Evolutionary conservation across 1,284 basidiomycete genomes (phyloP).

Genomic region (Cryptococcus amylolentus): DNA sequence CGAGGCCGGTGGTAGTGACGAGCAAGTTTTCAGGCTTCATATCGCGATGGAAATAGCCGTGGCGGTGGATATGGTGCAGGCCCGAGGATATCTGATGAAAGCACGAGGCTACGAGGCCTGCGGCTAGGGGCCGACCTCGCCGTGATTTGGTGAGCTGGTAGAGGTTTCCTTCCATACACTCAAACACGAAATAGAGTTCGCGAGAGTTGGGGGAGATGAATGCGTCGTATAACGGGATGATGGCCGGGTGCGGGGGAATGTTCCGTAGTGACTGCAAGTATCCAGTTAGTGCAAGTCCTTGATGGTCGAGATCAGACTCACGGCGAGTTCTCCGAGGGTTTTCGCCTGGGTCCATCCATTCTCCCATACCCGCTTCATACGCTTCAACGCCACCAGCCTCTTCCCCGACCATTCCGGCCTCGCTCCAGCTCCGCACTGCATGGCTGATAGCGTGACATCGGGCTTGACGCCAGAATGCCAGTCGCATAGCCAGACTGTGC

Average conservation of each 20-base stretch:
- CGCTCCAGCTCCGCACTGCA: conserved; percentile 75
- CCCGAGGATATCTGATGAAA: conserved; percentile 89
- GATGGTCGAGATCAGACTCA: conserved; percentile 44
- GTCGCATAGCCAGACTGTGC: conserved; percentile 97
- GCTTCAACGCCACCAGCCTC: conserved; percentile 92
- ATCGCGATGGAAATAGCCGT: conserved; percentile 97
- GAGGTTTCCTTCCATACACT: conserved; percentile 99
- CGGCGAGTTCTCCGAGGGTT: conserved; percentile 93
- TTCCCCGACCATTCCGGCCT: conserved; percentile 92
- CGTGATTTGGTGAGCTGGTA: conserved; percentile 98
- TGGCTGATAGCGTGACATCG: conserved; percentile 78
- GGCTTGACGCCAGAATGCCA: conserved; percentile 94
- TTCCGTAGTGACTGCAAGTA: conserved; percentile 76
- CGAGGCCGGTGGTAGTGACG: conserved; percentile 96
- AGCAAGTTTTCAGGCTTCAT: conserved; percentile 99
- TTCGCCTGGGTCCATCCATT: conserved; percentile 97
- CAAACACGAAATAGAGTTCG: conserved; percentile 99
- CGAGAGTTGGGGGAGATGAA: conserved; percentile 89
- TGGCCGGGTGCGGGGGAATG: conserved; percentile 92
- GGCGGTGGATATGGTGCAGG: conserved; percentile 84
- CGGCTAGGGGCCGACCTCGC: conserved; percentile 87
- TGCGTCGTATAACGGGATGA: conserved; percentile 98
- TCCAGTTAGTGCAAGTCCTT: conserved; percentile 31
- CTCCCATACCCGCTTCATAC: conserved; percentile 97
- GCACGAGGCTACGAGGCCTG: conserved; percentile 90